Evolutionary conservation across 129 eudicot species (phyloP), one percentile per base, ranked within the genome.

Genomic region (Ambrosia artemisiifolia): DNA sequence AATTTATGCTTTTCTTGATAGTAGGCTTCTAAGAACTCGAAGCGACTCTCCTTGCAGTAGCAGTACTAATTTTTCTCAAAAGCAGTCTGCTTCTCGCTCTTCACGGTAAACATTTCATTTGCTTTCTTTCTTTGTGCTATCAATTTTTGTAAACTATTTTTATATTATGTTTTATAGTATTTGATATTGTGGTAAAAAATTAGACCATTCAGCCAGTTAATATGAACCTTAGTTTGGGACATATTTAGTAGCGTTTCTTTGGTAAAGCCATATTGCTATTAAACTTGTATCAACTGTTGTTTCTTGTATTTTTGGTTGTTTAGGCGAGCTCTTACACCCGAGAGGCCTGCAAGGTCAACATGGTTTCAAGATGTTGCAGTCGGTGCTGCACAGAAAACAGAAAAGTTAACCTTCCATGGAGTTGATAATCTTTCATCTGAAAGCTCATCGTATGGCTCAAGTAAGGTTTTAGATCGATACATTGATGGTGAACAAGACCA

Each of bases 401-500:
- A 75, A 65, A 80, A 74, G 54, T 69, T 48, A 44, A 63, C 48
- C 33, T 73, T 48, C 72, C 32, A 72, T 11, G 77, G 75, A 34
- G 57, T 18, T 70, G 82, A 80, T 54, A 81, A 65, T 36, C 78
- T 87, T 70, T 72, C 83, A 56, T 85, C 92, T 20, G 92, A 88
- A 78, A 79, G 77, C 80, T 85, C 92, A 59, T 90, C 95, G 17
- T 14, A 82, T 71, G 73, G 90, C 80, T 94, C 97, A 54, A 87
- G 65, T 83, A 88, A 86, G 63, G 91, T 90, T 78, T 62, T 95
- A 65, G 99, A 95, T 67, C 91, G 92, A 65, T 95, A 85, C 79
- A 91, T 95, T 63, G 99, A 95, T 76, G 99, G 96, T 71, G 99
- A 95, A 71, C 96, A 92, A 70, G 81, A 79, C 49, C 81, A 80